phyloP scores from a whole-genome alignment of 1,284 basidiomycete species.

The Ceratobasidium sp. region DNA sequence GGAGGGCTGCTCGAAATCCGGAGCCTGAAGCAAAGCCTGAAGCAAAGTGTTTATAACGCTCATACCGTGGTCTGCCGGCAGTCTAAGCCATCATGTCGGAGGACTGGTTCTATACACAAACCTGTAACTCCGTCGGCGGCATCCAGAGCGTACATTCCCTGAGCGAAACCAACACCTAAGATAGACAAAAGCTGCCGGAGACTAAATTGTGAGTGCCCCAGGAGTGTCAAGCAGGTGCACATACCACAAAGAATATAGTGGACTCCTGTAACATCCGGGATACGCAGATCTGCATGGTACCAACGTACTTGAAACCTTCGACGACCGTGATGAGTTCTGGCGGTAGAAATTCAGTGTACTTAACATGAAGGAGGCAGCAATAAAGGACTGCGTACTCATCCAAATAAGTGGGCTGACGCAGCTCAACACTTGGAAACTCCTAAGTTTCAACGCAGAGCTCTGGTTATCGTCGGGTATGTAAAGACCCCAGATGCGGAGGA shows the following conservation, averaged over 20 bases:
- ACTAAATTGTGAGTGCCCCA: slow-evolving; percentile 43
- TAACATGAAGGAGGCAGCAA: background rate
- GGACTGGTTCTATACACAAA: slow-evolving; percentile 60
- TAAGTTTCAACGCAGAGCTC: slow-evolving; percentile 60
- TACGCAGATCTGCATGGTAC: slow-evolving; percentile 88
- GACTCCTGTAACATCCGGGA: slow-evolving; percentile 92
- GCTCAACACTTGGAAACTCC: slow-evolving; percentile 87
- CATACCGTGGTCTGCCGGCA: slow-evolving; percentile 21
- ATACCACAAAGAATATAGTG: slow-evolving; percentile 89
- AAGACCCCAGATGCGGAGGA: slow-evolving; percentile 75
- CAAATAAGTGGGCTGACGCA: slow-evolving; percentile 89
- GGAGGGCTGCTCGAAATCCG: slow-evolving; percentile 78
- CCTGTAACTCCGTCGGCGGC: slow-evolving; percentile 83
- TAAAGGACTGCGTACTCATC: slow-evolving; percentile 57
- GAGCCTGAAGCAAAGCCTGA: slow-evolving; percentile 83
- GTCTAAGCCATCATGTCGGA: background rate
- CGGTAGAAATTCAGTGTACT: slow-evolving; percentile 26
- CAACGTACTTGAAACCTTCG: slow-evolving; percentile 85
- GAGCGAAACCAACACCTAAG: slow-evolving; percentile 84
- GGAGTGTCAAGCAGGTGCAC: slow-evolving; percentile 49
- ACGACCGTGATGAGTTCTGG: slow-evolving; percentile 81
- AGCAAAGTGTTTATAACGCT: slow-evolving; percentile 77
- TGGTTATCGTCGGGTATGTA: slow-evolving; percentile 51
- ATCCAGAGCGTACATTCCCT: slow-evolving; percentile 89
- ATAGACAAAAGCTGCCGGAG: slow-evolving; percentile 74